Conservation (phyloP, 176 grass and related monocot species). For the Pharus latifolius region DNA sequence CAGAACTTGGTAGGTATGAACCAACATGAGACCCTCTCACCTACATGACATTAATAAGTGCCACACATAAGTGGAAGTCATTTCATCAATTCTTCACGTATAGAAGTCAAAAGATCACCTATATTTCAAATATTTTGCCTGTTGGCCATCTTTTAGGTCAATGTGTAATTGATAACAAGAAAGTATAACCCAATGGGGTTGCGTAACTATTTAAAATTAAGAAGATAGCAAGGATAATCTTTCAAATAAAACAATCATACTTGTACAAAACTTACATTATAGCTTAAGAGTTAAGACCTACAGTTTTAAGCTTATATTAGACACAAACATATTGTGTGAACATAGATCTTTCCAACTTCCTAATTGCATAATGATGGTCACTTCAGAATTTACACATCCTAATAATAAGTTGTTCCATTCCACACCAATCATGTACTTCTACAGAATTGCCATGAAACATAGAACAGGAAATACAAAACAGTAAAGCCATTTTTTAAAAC, state of each 20-base stretch:
- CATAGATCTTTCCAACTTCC: neutral
- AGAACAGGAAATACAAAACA: neutral
- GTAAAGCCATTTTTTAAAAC: neutral
- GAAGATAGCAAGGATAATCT: neutral
- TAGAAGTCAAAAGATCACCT: neutral
- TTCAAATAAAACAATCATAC: neutral
- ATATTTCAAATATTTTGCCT: slow-evolving; percentile 1
- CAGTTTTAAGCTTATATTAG: neutral
- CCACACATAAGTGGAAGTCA: neutral
- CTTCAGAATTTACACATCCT: neutral
- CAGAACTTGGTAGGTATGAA: slow-evolving; percentile 94
- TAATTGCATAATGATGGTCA: neutral
- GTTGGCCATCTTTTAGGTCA: neutral
- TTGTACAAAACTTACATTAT: neutral
- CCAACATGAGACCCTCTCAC: slow-evolving; percentile 96
- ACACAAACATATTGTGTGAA: neutral
- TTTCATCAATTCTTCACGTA: slow-evolving; percentile 1
- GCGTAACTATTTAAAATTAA: neutral
- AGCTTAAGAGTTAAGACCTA: neutral
- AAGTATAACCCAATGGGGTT: neutral
- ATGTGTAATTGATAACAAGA: neutral
- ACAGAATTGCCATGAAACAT: neutral
- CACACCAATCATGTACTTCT: neutral
- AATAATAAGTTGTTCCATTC: neutral
- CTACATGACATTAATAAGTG: slow-evolving; percentile 39